Conservation (phyloP, 768 basidiomycete genomes). For the Rickenella mellea region DNA sequence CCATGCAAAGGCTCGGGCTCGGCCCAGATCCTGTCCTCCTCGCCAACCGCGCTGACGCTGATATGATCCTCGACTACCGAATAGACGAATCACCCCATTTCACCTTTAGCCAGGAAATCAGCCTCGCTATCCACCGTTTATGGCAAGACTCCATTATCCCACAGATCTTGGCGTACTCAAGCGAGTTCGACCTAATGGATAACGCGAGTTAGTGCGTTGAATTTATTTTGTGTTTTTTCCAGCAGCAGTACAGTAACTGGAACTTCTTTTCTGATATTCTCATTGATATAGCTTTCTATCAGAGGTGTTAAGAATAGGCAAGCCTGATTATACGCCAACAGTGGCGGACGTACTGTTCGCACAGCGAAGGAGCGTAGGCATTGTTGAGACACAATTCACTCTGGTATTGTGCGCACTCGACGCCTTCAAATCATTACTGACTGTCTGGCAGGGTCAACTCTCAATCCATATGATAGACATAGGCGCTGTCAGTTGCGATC, state of each 20-base stretch:
- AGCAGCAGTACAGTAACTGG: too few species aligned
- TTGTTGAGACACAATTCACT: slow-evolving; percentile 77
- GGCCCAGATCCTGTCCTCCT: slow-evolving; percentile 68
- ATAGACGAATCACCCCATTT: slow-evolving; percentile 34
- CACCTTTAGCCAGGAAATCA: slow-evolving; percentile 52
- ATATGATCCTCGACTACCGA: slow-evolving; percentile 53
- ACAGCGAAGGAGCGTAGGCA: slow-evolving; percentile 86
- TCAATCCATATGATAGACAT: slow-evolving; percentile 71
- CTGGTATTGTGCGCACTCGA: too few species aligned
- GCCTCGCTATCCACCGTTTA: slow-evolving; percentile 55
- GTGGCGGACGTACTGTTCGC: slow-evolving; percentile 82
- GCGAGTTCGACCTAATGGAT: slow-evolving; percentile 91
- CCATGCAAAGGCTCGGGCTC: slow-evolving; percentile 78
- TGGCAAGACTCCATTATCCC: slow-evolving; percentile 61
- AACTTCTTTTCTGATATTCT: too few species aligned
- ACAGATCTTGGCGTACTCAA: slow-evolving; percentile 43
- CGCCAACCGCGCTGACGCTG: slow-evolving; percentile 54
- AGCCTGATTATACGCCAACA: slow-evolving; percentile 73
- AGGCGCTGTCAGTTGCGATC: slow-evolving; percentile 53
- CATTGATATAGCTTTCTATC: too few species aligned
- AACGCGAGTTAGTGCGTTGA: slow-evolving; percentile 83
- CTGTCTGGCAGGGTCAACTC: too few species aligned
- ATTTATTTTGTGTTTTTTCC: too few species aligned
- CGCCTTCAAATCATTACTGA: too few species aligned
- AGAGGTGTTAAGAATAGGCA: slow-evolving; percentile 75